Conservation (phyloP, 2,329 filamentous ascomycete species). For the Colletotrichum gloeosporioides region DNA sequence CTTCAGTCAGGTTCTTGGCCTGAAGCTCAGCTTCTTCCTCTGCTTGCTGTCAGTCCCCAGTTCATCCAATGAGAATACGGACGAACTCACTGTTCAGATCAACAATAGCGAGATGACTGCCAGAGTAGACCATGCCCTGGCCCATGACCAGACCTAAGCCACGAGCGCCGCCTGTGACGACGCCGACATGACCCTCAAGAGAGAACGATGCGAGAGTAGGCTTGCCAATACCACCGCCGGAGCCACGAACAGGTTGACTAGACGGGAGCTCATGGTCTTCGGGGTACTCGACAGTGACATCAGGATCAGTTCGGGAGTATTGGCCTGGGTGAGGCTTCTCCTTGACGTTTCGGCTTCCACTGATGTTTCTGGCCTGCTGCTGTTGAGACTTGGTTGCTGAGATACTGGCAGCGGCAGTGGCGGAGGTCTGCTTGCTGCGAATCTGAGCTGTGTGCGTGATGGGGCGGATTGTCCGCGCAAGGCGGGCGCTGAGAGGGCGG, state of each 20-base stretch:
- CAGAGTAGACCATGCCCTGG: conserved; percentile 87
- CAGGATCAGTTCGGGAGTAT: conserved; percentile 81
- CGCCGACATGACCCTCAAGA: conserved; percentile 79
- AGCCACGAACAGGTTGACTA: conserved; percentile 73
- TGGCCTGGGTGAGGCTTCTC: conserved; percentile 56
- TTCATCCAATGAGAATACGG: background rate
- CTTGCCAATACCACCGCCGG: conserved; percentile 82
- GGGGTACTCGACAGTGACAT: conserved; percentile 80
- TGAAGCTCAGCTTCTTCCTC: conserved; percentile 79
- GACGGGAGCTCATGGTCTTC: conserved; percentile 75
- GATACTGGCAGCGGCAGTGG: conserved; percentile 25
- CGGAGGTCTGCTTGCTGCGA: background rate
- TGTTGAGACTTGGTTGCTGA: conserved; percentile 9
- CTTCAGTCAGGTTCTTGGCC: conserved; percentile 73
- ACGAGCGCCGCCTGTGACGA: conserved; percentile 90
- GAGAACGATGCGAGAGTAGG: conserved; percentile 87
- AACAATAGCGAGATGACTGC: conserved; percentile 88
- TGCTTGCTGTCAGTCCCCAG: background rate
- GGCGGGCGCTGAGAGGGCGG: conserved; percentile 19
- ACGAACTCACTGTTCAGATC: conserved; percentile 81
- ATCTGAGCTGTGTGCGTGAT: background rate
- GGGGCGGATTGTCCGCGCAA: conserved; percentile 16
- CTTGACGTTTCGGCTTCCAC: conserved; percentile 33
- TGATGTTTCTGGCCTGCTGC: conserved; percentile 31
- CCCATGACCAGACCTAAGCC: conserved; percentile 92